phyloP scores from a whole-genome alignment of 2,329 filamentous ascomycete species.

The Neurospora sp. region DNA sequence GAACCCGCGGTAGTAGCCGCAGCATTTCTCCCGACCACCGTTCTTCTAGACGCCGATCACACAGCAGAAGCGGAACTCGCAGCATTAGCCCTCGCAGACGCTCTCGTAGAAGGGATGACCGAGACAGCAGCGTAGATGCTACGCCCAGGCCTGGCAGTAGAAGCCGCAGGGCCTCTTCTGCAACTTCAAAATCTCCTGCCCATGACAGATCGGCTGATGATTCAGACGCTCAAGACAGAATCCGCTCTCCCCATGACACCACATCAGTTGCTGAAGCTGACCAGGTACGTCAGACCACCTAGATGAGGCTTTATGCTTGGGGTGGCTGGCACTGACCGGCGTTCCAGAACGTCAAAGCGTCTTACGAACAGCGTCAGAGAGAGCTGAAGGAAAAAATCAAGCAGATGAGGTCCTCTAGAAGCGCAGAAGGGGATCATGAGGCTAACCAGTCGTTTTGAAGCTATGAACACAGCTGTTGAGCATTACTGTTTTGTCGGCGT shows the following conservation, averaged over 20 bases:
- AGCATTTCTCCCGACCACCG: conserved; percentile 19
- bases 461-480: conserved; percentile 25
- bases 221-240: conserved; percentile 37
- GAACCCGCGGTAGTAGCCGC: conserved; percentile 24
- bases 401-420: conserved; percentile 44
- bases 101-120: conserved; percentile 18
- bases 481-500: conserved; percentile 7
- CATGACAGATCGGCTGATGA: conserved; percentile 48
- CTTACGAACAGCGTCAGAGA: conserved; percentile 37
- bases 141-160: conserved; percentile 19
- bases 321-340: conserved; percentile 1
- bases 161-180: conserved; percentile 38
- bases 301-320: conserved; percentile 16
- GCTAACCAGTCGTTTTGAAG: conserved; percentile 30
- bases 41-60: not conserved
- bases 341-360: conserved; percentile 13
- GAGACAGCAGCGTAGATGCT: conserved; percentile 20
- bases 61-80: conserved; percentile 13
- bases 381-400: conserved; percentile 44
- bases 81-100: conserved; percentile 27
- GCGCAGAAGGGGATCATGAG: conserved; percentile 29
- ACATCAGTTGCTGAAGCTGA: conserved; percentile 9
- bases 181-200: conserved; percentile 38
- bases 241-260: conserved; percentile 24
- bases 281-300: conserved; percentile 24